phyloP scores from a whole-genome alignment of 2,329 filamentous ascomycete genomes.

The Cytospora piceicola region DNA sequence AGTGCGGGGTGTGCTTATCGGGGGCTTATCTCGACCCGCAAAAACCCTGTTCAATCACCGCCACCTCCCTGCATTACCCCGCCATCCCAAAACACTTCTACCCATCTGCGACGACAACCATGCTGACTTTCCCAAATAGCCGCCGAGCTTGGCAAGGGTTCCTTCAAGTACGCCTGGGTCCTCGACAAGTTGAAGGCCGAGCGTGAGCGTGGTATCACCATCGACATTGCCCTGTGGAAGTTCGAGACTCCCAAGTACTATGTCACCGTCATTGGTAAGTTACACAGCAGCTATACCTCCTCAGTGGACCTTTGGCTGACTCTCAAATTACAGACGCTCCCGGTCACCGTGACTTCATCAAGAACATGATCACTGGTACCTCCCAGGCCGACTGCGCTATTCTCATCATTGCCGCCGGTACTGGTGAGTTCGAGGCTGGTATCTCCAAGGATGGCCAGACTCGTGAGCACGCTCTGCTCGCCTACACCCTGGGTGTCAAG shows the following conservation, averaged over 20 bases:
- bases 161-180: slow-evolving; percentile 99
- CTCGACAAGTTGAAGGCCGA: slow-evolving; percentile 99
- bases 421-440: slow-evolving; percentile 99
- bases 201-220: slow-evolving; percentile 99
- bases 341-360: slow-evolving; percentile 99
- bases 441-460: slow-evolving; percentile 99
- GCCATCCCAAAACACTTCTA: neutral
- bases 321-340: slow-evolving; percentile 71
- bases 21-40: slow-evolving; percentile 21
- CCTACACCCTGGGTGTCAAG: slow-evolving; percentile 99
- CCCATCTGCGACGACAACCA: neutral
- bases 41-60: slow-evolving; percentile 15
- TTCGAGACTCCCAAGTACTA: slow-evolving; percentile 99
- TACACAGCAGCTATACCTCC: neutral
- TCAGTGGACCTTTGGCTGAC: slow-evolving; percentile 32
- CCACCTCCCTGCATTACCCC: neutral
- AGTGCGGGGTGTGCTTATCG: slow-evolving; percentile 29
- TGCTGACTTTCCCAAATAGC: slow-evolving; percentile 54
- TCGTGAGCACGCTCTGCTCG: slow-evolving; percentile 99
- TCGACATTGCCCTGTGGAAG: slow-evolving; percentile 99
- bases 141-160: slow-evolving; percentile 98
- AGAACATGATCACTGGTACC: slow-evolving; percentile 99
- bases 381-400: slow-evolving; percentile 99
- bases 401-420: slow-evolving; percentile 99
- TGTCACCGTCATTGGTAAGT: slow-evolving; percentile 93